phyloP scores from a whole-genome alignment of 306 rosid species.

The Medicago lupulina region DNA sequence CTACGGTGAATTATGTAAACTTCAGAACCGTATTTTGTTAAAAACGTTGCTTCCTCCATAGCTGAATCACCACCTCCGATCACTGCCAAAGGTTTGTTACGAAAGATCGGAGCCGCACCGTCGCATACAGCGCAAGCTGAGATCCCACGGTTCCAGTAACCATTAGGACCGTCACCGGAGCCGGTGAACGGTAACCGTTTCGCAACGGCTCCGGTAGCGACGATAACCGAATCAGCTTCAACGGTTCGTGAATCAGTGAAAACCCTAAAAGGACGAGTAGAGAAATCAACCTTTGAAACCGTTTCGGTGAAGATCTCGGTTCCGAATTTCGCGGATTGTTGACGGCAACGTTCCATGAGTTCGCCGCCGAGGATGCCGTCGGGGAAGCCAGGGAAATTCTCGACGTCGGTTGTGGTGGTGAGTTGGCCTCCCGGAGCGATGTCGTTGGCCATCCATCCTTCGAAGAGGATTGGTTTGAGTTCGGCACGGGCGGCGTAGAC shows the following conservation, averaged over 20 bases:
- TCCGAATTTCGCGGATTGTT: conserved; percentile 76
- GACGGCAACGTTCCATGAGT: conserved; percentile 74
- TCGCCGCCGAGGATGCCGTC: conserved; percentile 74
- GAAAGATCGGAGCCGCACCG: conserved; percentile 84
- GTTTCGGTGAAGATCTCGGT: conserved; percentile 82
- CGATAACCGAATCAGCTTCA: conserved; percentile 61
- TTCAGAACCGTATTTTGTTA: conserved; percentile 77
- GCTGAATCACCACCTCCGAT: conserved; percentile 93
- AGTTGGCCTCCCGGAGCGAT: conserved; percentile 92
- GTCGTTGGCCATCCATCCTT: conserved; percentile 91
- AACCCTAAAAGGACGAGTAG: conserved; percentile 62
- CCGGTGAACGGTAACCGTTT: conserved; percentile 66
- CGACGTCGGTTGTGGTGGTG: conserved; percentile 87
- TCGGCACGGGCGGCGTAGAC: conserved; percentile 84
- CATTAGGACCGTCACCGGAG: conserved; percentile 64
- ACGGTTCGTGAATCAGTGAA: conserved; percentile 62
- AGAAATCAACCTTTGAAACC: conserved; percentile 73
- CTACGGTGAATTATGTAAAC: conserved; percentile 79
- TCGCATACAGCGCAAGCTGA: conserved; percentile 90
- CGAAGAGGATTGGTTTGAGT: conserved; percentile 84
- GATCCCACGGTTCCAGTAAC: conserved; percentile 86
- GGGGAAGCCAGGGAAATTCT: conserved; percentile 88
- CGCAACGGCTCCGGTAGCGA: conserved; percentile 91
- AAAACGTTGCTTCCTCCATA: conserved; percentile 86
- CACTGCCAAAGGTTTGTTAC: conserved; percentile 72